Evolutionary conservation across 179 eudicot genomes (phyloP).

Genomic region (Beta macrorhiza): DNA sequence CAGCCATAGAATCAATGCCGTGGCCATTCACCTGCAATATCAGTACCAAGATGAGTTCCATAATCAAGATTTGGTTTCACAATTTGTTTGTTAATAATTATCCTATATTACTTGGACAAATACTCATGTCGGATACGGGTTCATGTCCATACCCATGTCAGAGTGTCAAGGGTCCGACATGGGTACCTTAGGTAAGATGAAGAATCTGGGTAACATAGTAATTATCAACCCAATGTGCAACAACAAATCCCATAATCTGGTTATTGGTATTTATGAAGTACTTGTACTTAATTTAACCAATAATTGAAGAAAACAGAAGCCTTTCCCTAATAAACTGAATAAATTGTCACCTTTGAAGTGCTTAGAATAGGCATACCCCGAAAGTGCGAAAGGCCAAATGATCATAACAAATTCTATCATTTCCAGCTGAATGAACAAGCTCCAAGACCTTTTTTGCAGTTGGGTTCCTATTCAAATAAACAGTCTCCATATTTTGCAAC

Average conservation of each 20-base stretch:
- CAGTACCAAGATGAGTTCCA: background rate
- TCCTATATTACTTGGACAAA: too few species aligned
- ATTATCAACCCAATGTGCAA: background rate
- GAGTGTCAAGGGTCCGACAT: too few species aligned
- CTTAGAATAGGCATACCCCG: slow-evolving; percentile 54
- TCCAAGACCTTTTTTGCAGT: slow-evolving; percentile 86
- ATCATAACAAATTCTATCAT: slow-evolving; percentile 72
- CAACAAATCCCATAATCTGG: background rate
- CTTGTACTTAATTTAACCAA: background rate
- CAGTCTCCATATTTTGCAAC: slow-evolving; percentile 67
- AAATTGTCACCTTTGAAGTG: background rate
- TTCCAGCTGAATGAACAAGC: slow-evolving; percentile 65
- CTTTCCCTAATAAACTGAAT: background rate
- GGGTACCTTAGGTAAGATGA: too few species aligned
- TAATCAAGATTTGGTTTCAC: background rate
- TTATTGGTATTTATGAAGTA: background rate
- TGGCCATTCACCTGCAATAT: slow-evolving; percentile 62
- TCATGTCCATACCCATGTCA: too few species aligned
- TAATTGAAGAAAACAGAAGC: background rate
- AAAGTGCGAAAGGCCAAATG: slow-evolving; percentile 94
- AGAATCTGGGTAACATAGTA: too few species aligned
- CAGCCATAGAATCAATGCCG: slow-evolving; percentile 92
- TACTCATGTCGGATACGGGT: too few species aligned
- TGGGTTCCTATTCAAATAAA: slow-evolving; percentile 79
- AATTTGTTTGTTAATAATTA: background rate